Percentiles rank a stretch among this genome's conserved stretches.
phyloP scores from a whole-genome alignment of 257 asterid species.

The Salvia rosmarinus region DNA sequence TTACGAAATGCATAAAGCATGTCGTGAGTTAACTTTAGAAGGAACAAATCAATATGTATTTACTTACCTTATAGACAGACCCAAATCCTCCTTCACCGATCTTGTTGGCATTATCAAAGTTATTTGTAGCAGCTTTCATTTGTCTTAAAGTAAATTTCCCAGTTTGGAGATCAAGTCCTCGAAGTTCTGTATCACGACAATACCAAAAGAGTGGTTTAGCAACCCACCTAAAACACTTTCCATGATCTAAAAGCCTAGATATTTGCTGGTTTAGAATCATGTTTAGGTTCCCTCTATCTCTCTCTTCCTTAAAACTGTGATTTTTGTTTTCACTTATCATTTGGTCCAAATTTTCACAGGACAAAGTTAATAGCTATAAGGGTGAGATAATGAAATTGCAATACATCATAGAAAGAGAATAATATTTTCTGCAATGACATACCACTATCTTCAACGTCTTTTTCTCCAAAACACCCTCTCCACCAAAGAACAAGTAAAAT shows the following conservation, averaged over 20 bases:
- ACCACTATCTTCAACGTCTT: constrained; percentile 64
- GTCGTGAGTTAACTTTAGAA: not conserved
- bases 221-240: not conserved
- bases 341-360: not conserved
- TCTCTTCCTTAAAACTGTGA: not conserved
- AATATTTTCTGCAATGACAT: not conserved
- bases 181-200: constrained; percentile 50
- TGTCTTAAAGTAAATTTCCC: constrained; percentile 69
- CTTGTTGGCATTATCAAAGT: constrained; percentile 67
- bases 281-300: not conserved
- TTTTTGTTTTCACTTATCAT: not conserved
- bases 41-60: not conserved
- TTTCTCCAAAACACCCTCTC: constrained; percentile 62
- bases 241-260: not conserved
- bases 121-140: constrained; percentile 70
- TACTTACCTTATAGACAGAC: constrained; percentile 67
- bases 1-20: not conserved
- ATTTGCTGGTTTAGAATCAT: not conserved
- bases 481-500: constrained; percentile 56
- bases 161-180: constrained; percentile 58
- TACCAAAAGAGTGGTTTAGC: not conserved
- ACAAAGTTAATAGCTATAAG: not conserved
- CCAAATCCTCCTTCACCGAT: constrained; percentile 92
- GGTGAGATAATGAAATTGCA: not conserved
- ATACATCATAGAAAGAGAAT: not conserved